Evolutionary conservation across 352 stramenopile species (phyloP).

Genomic region (Thraustochytrium striatum): DNA sequence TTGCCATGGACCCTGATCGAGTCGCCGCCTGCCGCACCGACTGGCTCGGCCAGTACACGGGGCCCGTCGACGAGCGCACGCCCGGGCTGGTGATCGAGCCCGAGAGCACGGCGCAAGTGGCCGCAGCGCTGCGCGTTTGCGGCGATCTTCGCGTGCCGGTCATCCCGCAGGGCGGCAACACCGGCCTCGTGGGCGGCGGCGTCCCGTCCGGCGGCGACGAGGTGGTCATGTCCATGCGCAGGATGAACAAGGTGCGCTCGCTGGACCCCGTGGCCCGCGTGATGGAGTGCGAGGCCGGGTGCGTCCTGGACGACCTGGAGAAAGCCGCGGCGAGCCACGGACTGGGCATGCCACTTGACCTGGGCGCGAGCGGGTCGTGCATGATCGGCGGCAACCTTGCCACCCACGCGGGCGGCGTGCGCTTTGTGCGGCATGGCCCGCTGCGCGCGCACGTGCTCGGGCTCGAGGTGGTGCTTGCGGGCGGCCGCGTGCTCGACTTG

Average conservation of each 20-base stretch:
- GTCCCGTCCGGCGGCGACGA: conserved; percentile 69
- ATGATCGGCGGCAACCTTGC: conserved; percentile 92
- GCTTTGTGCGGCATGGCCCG: conserved; percentile 86
- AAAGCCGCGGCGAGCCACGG: conserved; percentile 71
- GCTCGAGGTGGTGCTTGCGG: conserved; percentile 85
- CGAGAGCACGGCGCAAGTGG: conserved; percentile 76
- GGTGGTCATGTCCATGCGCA: conserved; percentile 83
- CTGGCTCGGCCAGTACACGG: conserved; percentile 33
- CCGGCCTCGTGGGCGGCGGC: conserved; percentile 87
- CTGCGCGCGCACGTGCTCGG: conserved; percentile 88
- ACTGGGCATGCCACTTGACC: conserved; percentile 88
- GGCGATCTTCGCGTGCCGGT: conserved; percentile 76
- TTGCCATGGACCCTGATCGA: background rate
- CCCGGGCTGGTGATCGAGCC: conserved; percentile 70
- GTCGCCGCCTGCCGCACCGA: background rate
- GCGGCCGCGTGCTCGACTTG: conserved; percentile 83
- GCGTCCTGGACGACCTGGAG: conserved; percentile 87
- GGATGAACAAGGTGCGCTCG: conserved; percentile 82
- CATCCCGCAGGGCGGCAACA: conserved; percentile 93
- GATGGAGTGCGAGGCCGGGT: conserved; percentile 71
- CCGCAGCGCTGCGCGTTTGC: conserved; percentile 83
- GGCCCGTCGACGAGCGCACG: background rate
- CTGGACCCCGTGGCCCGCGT: conserved; percentile 75
- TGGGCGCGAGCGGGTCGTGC: conserved; percentile 94
- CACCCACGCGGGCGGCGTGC: conserved; percentile 90